phyloP scores from a whole-genome alignment of 768 basidiomycete species.

The Cystofilobasidium bisporidii region DNA sequence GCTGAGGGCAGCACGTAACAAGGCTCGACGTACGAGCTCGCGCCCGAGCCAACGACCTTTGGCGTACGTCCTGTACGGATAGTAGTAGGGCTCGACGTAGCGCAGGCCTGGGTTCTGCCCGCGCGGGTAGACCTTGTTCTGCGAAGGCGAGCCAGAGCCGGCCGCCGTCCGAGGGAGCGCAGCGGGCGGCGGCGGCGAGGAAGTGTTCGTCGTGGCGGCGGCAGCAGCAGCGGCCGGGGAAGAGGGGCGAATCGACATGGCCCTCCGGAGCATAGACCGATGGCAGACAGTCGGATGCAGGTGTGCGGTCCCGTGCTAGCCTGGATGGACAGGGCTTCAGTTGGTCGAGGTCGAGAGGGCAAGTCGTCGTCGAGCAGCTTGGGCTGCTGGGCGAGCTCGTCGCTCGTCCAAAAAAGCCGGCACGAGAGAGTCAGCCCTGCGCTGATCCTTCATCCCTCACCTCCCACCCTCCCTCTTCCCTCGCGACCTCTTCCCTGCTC shows the following conservation, averaged over 20 bases:
- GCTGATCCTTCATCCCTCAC: no score
- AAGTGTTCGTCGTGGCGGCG: neutral
- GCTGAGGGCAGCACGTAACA: no score
- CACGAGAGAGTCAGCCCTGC: no score
- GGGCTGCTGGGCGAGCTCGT: no score
- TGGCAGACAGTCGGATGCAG: neutral
- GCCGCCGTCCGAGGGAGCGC: neutral
- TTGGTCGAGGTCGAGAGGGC: no score
- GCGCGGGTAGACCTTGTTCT: slow-evolving; percentile 28
- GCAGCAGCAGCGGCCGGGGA: neutral
- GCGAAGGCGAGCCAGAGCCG: neutral
- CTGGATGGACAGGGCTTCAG: no score
- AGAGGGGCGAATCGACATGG: slow-evolving; percentile 1
- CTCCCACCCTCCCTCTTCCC: no score
- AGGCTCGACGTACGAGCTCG: slow-evolving; percentile 8
- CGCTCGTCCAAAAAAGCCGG: no score
- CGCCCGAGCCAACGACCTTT: slow-evolving; percentile 51
- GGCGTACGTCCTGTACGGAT: slow-evolving; percentile 80
- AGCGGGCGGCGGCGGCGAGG: no score
- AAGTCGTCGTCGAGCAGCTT: no score
- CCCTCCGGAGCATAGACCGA: neutral
- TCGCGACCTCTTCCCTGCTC: no score
- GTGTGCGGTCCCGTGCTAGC: neutral
- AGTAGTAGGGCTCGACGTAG: slow-evolving; percentile 82
- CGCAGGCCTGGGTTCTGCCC: slow-evolving; percentile 51